Percentiles rank a stretch among this genome's conserved stretches.
Conservation (phyloP, 2,329 filamentous ascomycete species). For the Hypoxylon rubiginosum region DNA sequence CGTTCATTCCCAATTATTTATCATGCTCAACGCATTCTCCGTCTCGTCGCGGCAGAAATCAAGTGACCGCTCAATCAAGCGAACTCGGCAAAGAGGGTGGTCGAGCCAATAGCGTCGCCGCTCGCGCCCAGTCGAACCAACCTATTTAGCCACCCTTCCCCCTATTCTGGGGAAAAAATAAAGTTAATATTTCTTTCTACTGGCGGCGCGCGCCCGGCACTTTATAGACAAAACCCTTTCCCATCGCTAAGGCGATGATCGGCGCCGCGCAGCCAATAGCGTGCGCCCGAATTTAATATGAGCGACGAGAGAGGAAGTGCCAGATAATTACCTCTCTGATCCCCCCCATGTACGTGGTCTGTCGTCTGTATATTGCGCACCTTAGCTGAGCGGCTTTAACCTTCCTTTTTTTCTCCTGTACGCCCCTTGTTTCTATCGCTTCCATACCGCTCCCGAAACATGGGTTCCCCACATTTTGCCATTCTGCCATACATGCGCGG, state of each 20-base stretch:
- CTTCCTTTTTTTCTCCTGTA: constrained; percentile 9
- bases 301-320: constrained; percentile 10
- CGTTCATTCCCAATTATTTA: constrained; percentile 14
- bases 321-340: constrained; percentile 28
- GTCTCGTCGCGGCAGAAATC: constrained; percentile 41
- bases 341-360: constrained; percentile 9
- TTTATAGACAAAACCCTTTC: constrained; percentile 42
- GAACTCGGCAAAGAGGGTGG: constrained; percentile 30
- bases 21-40: constrained; percentile 15
- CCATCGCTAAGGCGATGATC: constrained; percentile 42
- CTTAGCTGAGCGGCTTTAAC: constrained; percentile 35
- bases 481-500: constrained; percentile 40
- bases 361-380: constrained; percentile 23
- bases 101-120: constrained; percentile 29
- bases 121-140: background rate
- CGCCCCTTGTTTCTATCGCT: constrained; percentile 24
- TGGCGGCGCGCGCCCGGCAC: constrained; percentile 34
- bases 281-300: constrained; percentile 32
- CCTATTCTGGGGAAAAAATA: constrained; percentile 23
- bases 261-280: constrained; percentile 27
- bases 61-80: constrained; percentile 42
- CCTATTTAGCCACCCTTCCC: constrained; percentile 37
- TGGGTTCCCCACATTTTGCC: constrained; percentile 39
- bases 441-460: constrained; percentile 22
- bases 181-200: background rate